Evolutionary conservation across 345 rosid genomes (phyloP).

Genomic region (Fremontodendron californicum): DNA sequence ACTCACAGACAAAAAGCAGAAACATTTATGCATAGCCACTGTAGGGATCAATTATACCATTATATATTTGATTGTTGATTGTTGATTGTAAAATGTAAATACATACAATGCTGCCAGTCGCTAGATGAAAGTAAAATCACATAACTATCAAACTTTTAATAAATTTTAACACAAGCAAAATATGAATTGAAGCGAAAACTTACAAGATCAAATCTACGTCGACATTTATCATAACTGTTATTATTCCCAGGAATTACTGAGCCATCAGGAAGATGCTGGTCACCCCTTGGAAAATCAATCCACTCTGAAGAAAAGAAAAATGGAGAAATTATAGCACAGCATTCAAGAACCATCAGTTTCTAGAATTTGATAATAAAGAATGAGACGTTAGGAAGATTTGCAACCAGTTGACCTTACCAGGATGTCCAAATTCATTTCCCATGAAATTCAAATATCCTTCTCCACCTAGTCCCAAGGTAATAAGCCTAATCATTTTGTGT

Average conservation of each 20-base stretch:
- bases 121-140: background rate
- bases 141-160: background rate
- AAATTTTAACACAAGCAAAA: background rate
- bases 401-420: conserved; percentile 48
- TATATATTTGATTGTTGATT: background rate
- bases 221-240: conserved; percentile 81
- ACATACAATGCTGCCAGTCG: background rate
- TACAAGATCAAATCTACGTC: conserved; percentile 94
- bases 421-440: conserved; percentile 99
- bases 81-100: background rate
- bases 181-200: conserved; percentile 28
- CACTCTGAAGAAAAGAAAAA: conserved; percentile 54
- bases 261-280: conserved; percentile 71
- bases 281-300: conserved; percentile 96
- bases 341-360: background rate
- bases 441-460: conserved; percentile 97
- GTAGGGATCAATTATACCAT: background rate
- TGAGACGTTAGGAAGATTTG: background rate
- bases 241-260: conserved; percentile 63
- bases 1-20: background rate
- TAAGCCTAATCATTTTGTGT: conserved; percentile 95
- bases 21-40: background rate
- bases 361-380: background rate
- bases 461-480: conserved; percentile 95
- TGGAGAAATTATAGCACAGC: conserved; percentile 6